Conservation (phyloP, 805 yeast genomes). For the Yamadazyma paraphyllophila region DNA sequence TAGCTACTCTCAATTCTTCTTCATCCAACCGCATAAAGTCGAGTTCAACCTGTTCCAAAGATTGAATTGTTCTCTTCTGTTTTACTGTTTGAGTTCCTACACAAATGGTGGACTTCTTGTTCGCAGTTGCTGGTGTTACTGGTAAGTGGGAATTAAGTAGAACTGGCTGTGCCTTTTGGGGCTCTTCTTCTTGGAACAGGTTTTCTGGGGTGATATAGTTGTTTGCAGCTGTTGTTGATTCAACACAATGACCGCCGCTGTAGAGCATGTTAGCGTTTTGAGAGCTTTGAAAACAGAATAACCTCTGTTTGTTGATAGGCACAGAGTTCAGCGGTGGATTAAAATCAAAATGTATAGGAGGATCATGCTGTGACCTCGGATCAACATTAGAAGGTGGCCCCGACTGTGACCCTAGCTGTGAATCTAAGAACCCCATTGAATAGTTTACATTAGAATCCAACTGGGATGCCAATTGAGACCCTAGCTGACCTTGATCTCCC, state of each 20-base stretch:
- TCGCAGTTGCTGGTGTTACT: neutral
- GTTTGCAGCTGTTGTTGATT: neutral
- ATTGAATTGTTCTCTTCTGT: neutral
- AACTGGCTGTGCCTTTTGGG: neutral
- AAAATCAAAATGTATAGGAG: neutral
- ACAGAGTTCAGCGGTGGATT: neutral
- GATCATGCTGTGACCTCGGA: neutral
- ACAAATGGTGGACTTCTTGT: neutral
- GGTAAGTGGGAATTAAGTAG: too few species aligned
- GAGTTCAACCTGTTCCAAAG: neutral
- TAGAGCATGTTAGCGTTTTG: neutral
- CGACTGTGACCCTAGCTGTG: neutral
- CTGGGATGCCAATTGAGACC: slow-evolving; percentile 1
- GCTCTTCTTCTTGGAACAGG: neutral
- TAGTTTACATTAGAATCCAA: neutral
- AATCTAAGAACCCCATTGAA: neutral
- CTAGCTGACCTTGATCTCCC: neutral
- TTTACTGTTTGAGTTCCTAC: neutral
- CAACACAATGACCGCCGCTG: neutral
- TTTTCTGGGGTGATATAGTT: slow-evolving; percentile 3
- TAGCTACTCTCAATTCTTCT: neutral
- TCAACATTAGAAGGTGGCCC: too few species aligned
- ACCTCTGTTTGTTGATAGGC: too few species aligned
- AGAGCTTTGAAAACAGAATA: neutral
- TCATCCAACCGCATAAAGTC: neutral